phyloP scores from a whole-genome alignment of 2,329 filamentous ascomycete genomes.

The Fusarium nanum region DNA sequence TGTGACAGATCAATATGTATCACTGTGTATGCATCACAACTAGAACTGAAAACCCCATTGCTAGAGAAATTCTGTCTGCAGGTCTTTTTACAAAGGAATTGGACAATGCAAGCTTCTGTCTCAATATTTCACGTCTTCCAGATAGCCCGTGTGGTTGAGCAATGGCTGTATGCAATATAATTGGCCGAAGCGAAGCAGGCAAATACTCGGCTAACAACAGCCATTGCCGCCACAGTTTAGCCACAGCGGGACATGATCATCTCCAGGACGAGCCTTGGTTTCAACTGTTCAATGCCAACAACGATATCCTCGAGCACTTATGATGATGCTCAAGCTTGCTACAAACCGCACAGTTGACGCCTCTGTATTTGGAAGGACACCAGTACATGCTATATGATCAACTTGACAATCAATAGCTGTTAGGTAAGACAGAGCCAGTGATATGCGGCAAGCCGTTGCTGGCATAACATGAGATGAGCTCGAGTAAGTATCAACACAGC shows the following conservation, averaged over 20 bases:
- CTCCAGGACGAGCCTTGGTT: constrained; percentile 40
- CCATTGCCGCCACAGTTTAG: constrained; percentile 36
- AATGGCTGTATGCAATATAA: neutral
- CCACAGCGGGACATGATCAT: constrained; percentile 47
- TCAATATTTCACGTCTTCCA: neutral
- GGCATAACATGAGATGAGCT: constrained; percentile 31
- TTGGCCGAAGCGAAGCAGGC: constrained; percentile 15
- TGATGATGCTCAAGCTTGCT: constrained; percentile 25
- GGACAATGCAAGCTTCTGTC: neutral
- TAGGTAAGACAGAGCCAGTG: constrained; percentile 12
- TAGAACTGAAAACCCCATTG: neutral
- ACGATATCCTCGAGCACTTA: constrained; percentile 35
- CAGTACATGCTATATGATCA: neutral
- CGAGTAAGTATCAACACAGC: constrained; percentile 39
- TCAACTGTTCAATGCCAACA: constrained; percentile 43
- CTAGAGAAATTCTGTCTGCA: neutral
- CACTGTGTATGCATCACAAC: neutral
- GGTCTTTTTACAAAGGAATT: neutral
- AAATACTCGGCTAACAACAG: constrained; percentile 45
- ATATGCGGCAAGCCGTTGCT: constrained; percentile 36
- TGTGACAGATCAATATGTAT: neutral
- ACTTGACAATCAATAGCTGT: constrained; percentile 6
- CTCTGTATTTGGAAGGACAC: neutral
- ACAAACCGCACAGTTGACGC: constrained; percentile 27
- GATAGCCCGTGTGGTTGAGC: neutral